phyloP scores from a whole-genome alignment of 768 basidiomycete species.

The Tylopilus rubrobrunneus region DNA sequence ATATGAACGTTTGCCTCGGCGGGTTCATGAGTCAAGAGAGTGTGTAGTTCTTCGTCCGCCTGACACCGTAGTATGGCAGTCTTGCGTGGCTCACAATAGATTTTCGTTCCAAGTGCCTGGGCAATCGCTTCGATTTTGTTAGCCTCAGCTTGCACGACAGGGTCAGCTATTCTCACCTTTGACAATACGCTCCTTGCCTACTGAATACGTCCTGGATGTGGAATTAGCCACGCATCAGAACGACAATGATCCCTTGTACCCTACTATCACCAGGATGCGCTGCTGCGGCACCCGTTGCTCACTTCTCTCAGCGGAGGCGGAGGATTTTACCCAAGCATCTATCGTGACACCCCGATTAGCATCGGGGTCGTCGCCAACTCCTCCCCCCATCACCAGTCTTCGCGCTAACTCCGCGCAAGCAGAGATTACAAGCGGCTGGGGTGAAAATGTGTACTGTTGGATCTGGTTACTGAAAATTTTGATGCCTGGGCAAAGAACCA shows the following conservation, averaged over 20 bases:
- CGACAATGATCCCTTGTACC: slow-evolving; percentile 41
- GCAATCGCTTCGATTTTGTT: slow-evolving; percentile 66
- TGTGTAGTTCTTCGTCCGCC: slow-evolving; percentile 76
- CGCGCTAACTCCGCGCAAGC: slow-evolving; percentile 86
- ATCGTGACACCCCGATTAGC: slow-evolving; percentile 37
- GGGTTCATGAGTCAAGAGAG: slow-evolving; percentile 74
- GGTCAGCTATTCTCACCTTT: slow-evolving; percentile 56
- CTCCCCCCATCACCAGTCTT: slow-evolving; percentile 46
- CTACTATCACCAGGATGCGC: slow-evolving; percentile 61
- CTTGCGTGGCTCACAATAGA: slow-evolving; percentile 89
- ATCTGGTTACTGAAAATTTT: slow-evolving; percentile 3
- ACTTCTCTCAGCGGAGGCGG: slow-evolving; percentile 16
- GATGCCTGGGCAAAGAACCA: neutral
- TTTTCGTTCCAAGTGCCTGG: slow-evolving; percentile 69
- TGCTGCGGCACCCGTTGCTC: slow-evolving; percentile 37
- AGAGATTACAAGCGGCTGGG: slow-evolving; percentile 89
- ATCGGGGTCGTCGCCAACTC: slow-evolving; percentile 22
- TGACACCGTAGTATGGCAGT: slow-evolving; percentile 79
- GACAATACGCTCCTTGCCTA: slow-evolving; percentile 96
- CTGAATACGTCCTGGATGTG: slow-evolving; percentile 80
- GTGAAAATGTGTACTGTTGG: slow-evolving; percentile 84
- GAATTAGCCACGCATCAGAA: neutral
- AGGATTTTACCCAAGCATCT: slow-evolving; percentile 46
- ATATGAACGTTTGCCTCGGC: slow-evolving; percentile 78
- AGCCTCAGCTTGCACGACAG: neutral